phyloP scores from a whole-genome alignment of 371 early-diverging fungal genomes.

The Zychaea mexicana region DNA sequence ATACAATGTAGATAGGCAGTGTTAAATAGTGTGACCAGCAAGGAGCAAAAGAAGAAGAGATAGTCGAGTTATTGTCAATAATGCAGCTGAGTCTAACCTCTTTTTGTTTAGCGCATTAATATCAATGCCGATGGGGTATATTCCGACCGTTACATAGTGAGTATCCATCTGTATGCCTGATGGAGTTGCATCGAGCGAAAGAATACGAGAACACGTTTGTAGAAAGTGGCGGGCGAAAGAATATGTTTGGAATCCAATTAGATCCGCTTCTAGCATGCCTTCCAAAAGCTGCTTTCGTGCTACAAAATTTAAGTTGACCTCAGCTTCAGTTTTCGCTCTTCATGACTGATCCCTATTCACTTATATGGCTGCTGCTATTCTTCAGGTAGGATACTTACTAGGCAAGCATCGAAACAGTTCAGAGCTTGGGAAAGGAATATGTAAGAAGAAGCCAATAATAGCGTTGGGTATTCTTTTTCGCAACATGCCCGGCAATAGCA shows the following conservation, averaged over 20 bases:
- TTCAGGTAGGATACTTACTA: conserved; percentile 45
- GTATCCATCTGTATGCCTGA: conserved; percentile 85
- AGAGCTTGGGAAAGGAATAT: conserved; percentile 95
- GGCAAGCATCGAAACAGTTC: conserved; percentile 95
- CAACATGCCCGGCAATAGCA: conserved; percentile 90
- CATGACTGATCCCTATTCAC: no score
- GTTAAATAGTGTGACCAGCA: neutral
- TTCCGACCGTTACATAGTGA: conserved; percentile 84
- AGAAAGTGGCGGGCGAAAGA: conserved; percentile 96
- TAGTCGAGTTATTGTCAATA: no score
- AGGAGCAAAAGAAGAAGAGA: neutral
- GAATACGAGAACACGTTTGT: conserved; percentile 87
- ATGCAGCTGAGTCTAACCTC: conserved; percentile 29
- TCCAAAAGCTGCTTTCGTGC: conserved; percentile 89
- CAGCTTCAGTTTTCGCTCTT: no score
- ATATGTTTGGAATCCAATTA: conserved; percentile 96
- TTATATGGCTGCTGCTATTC: no score
- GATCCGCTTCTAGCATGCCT: conserved; percentile 90
- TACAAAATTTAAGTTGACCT: conserved; percentile 21
- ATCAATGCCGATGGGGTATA: conserved; percentile 99
- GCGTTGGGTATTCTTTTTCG: conserved; percentile 79
- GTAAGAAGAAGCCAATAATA: conserved; percentile 94
- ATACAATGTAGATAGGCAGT: neutral
- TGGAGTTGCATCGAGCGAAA: conserved; percentile 86
- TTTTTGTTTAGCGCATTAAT: conserved; percentile 62